Conservation (phyloP, 1,284 basidiomycete genomes). For the Apiotrichum porosum region DNA sequence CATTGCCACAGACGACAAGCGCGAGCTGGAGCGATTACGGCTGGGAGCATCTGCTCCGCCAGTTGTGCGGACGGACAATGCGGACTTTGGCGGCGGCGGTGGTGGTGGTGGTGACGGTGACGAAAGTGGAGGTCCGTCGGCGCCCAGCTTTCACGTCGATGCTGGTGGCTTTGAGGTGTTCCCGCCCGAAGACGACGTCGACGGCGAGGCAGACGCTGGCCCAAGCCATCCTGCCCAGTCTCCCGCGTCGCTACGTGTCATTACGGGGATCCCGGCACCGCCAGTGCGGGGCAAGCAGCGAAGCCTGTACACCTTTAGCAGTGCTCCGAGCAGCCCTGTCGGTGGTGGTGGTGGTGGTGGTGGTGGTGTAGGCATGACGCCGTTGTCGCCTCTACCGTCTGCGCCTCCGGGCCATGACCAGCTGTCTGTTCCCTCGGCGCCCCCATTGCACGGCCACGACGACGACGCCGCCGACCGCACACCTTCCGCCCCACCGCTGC, state of each 20-base stretch:
- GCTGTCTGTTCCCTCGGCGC: slow-evolving; percentile 9
- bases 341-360: neutral
- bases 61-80: slow-evolving; percentile 10
- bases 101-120: too few relatives aligned
- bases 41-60: slow-evolving; percentile 41
- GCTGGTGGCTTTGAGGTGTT: slow-evolving; percentile 42
- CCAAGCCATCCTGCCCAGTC: neutral
- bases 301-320: slow-evolving; percentile 11
- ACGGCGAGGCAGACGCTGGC: too few relatives aligned
- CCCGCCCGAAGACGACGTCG: neutral
- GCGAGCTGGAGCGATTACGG: slow-evolving; percentile 39
- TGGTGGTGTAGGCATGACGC: neutral
- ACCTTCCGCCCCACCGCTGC: neutral
- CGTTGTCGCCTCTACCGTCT: neutral
- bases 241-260: neutral
- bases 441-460: neutral
- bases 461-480: neutral
- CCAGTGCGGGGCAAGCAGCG: slow-evolving; percentile 12
- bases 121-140: too few relatives aligned
- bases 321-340: neutral
- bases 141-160: slow-evolving; percentile 44
- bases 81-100: too few relatives aligned
- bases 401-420: slow-evolving; percentile 19
- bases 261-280: slow-evolving; percentile 17
- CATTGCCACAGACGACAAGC: slow-evolving; percentile 48